Conservation (phyloP, 306 rosid species). For the Benincasa hispida region DNA sequence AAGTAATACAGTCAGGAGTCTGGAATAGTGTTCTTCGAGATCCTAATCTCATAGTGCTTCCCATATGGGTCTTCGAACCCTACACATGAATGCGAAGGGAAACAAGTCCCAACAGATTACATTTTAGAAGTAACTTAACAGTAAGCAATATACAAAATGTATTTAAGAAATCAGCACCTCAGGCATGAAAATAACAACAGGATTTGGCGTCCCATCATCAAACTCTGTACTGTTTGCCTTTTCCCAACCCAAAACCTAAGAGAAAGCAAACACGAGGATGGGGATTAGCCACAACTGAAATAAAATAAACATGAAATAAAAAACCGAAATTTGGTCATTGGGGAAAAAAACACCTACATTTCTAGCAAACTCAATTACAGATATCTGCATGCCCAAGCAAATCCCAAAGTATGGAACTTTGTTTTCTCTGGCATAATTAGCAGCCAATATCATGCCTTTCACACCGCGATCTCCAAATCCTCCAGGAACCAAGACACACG, state of each 20-base stretch:
- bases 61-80: constrained; percentile 98
- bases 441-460: constrained; percentile 89
- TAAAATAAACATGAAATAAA: neutral
- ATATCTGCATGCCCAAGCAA: constrained; percentile 98
- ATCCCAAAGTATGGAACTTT: constrained; percentile 91
- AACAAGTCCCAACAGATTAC: neutral
- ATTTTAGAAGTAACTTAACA: neutral
- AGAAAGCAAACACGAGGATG: constrained; percentile 13
- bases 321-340: constrained; percentile 7
- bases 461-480: constrained; percentile 99
- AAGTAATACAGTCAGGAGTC: constrained; percentile 62
- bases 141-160: neutral
- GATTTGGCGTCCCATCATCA: constrained; percentile 59
- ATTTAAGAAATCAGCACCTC: constrained; percentile 39
- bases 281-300: neutral
- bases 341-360: constrained; percentile 43
- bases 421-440: constrained; percentile 95
- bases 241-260: constrained; percentile 79
- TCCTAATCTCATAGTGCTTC: constrained; percentile 98
- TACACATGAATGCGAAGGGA: constrained; percentile 10
- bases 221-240: constrained; percentile 82
- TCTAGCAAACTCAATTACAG: constrained; percentile 93
- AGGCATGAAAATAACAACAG: constrained; percentile 97
- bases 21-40: constrained; percentile 79
- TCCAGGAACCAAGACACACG: constrained; percentile 95